Evolutionary conservation across 1,284 basidiomycete species (phyloP).

Genomic region (Microbotryomycetes sp.): DNA sequence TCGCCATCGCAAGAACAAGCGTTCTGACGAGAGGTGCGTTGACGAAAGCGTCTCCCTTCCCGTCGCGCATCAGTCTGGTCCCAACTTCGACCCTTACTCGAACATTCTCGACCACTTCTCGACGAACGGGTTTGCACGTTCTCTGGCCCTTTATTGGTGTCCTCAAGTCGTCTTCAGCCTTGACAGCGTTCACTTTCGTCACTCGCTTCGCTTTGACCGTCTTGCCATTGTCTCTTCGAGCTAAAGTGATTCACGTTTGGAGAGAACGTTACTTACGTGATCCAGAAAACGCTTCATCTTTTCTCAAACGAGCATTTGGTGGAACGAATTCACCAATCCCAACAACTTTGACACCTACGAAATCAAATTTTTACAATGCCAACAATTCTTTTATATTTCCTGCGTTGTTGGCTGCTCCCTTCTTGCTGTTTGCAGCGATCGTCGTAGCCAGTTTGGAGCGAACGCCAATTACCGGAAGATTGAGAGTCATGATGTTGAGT

Average conservation of each 20-base stretch:
- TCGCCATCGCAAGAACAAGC: too few relatives aligned
- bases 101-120: background rate
- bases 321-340: background rate
- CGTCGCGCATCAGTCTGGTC: background rate
- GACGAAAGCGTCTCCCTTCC: background rate
- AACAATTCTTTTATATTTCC: background rate
- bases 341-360: background rate
- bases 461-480: slow-evolving; percentile 36
- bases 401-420: slow-evolving; percentile 16
- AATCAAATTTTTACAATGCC: background rate
- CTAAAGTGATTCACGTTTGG: slow-evolving; percentile 4
- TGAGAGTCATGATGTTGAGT: slow-evolving; percentile 33
- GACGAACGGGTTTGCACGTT: slow-evolving; percentile 10
- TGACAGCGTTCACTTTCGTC: slow-evolving; percentile 19
- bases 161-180: slow-evolving; percentile 28
- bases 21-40: too few relatives aligned
- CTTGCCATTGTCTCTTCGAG: slow-evolving; percentile 27
- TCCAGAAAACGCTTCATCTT: background rate
- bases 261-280: slow-evolving; percentile 12
- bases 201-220: slow-evolving; percentile 25
- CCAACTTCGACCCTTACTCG: background rate
- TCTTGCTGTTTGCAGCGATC: slow-evolving; percentile 31
- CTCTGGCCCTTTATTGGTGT: slow-evolving; percentile 19
- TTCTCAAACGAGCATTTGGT: background rate
- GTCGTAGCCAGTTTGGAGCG: slow-evolving; percentile 29